These are phyloP conservation scores for Boletus rex-veris DNA, from an alignment of 768 basidiomycete genomes.

Conservation along the genomic window DNA sequence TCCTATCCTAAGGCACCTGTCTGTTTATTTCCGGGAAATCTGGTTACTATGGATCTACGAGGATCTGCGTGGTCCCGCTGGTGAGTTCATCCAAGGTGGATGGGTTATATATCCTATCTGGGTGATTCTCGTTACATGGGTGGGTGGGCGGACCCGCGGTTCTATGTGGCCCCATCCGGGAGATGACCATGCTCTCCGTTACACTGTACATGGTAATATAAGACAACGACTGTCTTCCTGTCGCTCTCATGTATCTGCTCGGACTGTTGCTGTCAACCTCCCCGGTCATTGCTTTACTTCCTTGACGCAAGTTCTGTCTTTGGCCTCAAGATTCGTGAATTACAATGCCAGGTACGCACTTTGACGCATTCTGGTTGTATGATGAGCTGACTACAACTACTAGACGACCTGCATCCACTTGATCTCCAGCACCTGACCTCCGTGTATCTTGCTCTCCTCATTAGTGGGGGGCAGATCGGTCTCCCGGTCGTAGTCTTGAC, in stretches of 20 bases:
- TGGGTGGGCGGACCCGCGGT: conserved; percentile 3
- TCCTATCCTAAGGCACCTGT: conserved; percentile 10
- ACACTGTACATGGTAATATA: conserved; percentile 2
- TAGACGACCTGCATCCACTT: conserved; percentile 10
- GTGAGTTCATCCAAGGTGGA: conserved; percentile 5
- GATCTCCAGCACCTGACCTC: conserved; percentile 32
- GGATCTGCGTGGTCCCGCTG: conserved; percentile 13
- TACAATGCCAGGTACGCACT: conserved; percentile 18
- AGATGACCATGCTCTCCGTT: conserved; percentile 10
- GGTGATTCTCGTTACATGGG: conserved; percentile 10
- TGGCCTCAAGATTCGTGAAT: neutral
- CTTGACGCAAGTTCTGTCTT: neutral
- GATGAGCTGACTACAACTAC: conserved; percentile 1
- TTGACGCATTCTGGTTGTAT: neutral
- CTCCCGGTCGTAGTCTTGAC: conserved; percentile 48
- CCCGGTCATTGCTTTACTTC: neutral
- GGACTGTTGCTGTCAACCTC: neutral
- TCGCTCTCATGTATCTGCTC: conserved; percentile 1
- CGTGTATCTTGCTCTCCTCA: conserved; percentile 45
- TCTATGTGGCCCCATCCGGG: conserved; percentile 3
- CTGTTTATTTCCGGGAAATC: conserved; percentile 3
- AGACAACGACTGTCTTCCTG: neutral
- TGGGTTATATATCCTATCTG: conserved; percentile 26
- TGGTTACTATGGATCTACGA: conserved; percentile 10
- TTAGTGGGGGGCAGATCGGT: conserved; percentile 51